Evolutionary conservation across 2,329 filamentous ascomycete genomes (phyloP), one percentile per base, ranked within the genome.

Genomic region (Neonectria sp.): DNA sequence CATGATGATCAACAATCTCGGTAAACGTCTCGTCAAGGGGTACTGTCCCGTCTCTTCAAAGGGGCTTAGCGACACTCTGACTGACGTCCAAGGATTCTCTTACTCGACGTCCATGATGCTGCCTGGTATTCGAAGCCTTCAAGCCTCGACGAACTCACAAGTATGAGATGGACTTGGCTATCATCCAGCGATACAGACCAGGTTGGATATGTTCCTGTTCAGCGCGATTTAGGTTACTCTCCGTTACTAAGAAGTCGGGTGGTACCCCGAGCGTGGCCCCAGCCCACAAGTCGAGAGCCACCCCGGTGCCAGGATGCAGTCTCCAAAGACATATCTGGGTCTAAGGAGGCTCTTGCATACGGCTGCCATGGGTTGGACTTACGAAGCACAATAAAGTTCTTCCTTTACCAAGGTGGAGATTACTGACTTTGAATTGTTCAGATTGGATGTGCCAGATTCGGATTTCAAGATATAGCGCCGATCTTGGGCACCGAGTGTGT

Each of bases 1-100:
- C 90, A 77, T 91, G 84, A 71, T 91, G 82, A 17, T 84, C 82
- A 65, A 92, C 80, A 6, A 88, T 90, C 74, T 91, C 86, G 71
- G 88, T 82, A 75, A 88, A 89, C 51, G 81, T 81, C 61, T 86
- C 85, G 79, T 92, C 90, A 72, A 93, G 81, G 71, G 85, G 82
- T 66, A 82, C 83, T 56, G 83, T 88, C 70, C 82, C 82, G 73
- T 85, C 82, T 71, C 86, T 89, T 75, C 55, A 53, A 52, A 46
- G 65, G 48, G 66, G 58, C 40, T 79, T 74, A 80, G 77, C 64
- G 48, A 67, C 45, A 64, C 49, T 46, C 57, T 49, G 49, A 59
- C 55, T 49, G 65, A 49, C 29, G 51, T 37, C 37, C 46, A 52
- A 64, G 55, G 65, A 29, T 55, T 59, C 49, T 67, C 78, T 75